Base-by-base conservation (phyloP, 2,329 filamentous ascomycete species). In the Hortaea sp. region DNA sequence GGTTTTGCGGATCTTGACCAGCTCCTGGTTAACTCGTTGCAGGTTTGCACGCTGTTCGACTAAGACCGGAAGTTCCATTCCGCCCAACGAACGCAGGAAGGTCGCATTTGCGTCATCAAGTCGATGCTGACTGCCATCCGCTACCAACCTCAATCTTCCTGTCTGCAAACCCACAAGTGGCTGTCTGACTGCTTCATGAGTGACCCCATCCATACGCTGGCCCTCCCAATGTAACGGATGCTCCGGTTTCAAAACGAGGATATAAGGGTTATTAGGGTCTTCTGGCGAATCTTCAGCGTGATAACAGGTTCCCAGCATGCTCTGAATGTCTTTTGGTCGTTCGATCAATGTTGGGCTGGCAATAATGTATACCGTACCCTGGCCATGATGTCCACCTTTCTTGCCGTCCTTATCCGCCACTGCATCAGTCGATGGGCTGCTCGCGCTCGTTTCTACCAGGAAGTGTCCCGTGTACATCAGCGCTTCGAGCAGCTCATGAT, bases 1-100 rank as follows among this genome's bases (percentile, higher is more conserved):
- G 2, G 94, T 94, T 63, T 89, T 88, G 58, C 94, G 89, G 58
- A 95, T 95, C 63, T 94, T 94, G 58, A 88, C 90, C 53, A 98
- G 71, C 63, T 94, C 85, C 43, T 82, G 73, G 61, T 97, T 94
- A 55, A 98, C 92, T 56, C 94, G 87, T 52, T 87, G 85, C 35
- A 98, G 76, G 62, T 95, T 97, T 13, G 92, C 94, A 54, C 92
- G 79, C 59, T 94, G 87, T 63, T 97, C 92, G 45, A 95, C 84
- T 7, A 94, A 76, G 45, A 95, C 82, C 59, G 94, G 88, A 30
- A 98, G 77, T 56, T 92, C 85, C 65, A 88, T 82, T 48, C 85
- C 85, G 65, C 87, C 81, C 45, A 85, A 86, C 12, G 88, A 82
- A n/a, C 79, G 76, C 37, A 88, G 83, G 61, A 98, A 90, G 2